Evolutionary conservation across 345 rosid genomes (phyloP).

Genomic region (Brassica napus): DNA sequence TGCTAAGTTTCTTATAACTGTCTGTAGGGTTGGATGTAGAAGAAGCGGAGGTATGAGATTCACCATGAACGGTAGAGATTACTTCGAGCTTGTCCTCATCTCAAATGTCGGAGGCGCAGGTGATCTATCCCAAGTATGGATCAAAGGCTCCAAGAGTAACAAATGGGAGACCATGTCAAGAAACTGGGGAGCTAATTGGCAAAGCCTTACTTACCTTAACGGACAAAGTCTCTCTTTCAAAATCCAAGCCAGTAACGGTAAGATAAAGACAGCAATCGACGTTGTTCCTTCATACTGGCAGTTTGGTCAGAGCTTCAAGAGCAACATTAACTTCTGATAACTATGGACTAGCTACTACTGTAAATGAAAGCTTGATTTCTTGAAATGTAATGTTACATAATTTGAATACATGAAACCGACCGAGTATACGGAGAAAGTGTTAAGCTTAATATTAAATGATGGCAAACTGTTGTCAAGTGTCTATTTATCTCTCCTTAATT

Average conservation of each 20-base stretch:
- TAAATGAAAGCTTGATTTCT: slow-evolving; percentile 19
- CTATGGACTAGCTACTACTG: background rate
- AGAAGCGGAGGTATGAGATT: background rate
- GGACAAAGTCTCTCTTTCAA: background rate
- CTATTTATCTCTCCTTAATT: slow-evolving; percentile 10
- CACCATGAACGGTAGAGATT: background rate
- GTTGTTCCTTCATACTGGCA: background rate
- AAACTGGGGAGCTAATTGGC: slow-evolving; percentile 1
- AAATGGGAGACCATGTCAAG: background rate
- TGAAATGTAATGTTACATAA: slow-evolving; percentile 18
- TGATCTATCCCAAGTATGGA: background rate
- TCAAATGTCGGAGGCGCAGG: background rate
- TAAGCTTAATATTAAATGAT: background rate
- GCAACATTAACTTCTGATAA: background rate
- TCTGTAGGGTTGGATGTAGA: background rate
- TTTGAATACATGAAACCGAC: slow-evolving; percentile 4
- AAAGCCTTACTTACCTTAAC: background rate
- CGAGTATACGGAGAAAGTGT: slow-evolving; percentile 11
- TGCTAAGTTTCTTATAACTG: background rate
- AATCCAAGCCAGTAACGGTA: background rate
- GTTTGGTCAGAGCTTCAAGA: slow-evolving; percentile 1
- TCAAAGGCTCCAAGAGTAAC: background rate
- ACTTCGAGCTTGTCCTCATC: background rate
- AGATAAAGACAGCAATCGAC: background rate
- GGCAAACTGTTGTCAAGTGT: background rate